These are phyloP conservation scores for Mycothermus thermophilus DNA, from an alignment of 495 filamentous ascomycete genomes.

Conservation along the genomic window DNA sequence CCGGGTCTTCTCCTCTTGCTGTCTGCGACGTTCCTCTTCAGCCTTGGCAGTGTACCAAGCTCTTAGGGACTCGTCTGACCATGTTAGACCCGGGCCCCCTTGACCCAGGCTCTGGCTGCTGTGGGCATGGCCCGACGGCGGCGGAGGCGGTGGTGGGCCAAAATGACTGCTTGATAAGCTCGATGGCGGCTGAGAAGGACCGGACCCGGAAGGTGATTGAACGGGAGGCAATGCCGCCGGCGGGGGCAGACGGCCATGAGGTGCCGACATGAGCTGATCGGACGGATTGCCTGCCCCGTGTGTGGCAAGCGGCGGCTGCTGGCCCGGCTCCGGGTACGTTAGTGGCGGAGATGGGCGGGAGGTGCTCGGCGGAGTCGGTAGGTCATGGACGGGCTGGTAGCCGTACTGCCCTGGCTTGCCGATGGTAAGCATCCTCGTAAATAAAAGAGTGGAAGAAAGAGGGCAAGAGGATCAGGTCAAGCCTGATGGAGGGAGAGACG, in stretches of 20 bases:
- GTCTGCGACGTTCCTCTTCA: conserved; percentile 77
- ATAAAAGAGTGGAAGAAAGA: conserved; percentile 4
- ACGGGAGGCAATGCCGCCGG: conserved; percentile 58
- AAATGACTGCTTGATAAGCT: conserved; percentile 17
- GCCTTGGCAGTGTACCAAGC: conserved; percentile 69
- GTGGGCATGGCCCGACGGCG: no score
- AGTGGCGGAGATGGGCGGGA: conserved; percentile 47
- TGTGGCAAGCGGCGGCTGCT: conserved; percentile 27
- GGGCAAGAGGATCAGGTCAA: conserved; percentile 7
- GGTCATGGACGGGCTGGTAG: conserved; percentile 56
- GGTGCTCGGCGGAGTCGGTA: conserved; percentile 45
- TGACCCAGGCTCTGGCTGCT: conserved; percentile 33
- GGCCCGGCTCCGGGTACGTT: conserved; percentile 34
- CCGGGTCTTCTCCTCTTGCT: conserved; percentile 27
- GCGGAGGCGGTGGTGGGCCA: conserved; percentile 24
- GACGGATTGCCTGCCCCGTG: conserved; percentile 29
- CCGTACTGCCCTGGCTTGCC: conserved; percentile 52
- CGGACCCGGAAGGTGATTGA: conserved; percentile 27
- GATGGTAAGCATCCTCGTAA: conserved; percentile 50
- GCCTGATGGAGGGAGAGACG: conserved; percentile 6
- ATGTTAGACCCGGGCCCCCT: conserved; percentile 55
- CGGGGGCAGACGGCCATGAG: conserved; percentile 62
- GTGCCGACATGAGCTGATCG: conserved; percentile 48
- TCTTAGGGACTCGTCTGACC: conserved; percentile 70
- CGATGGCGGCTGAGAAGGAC: conserved; percentile 14